These are phyloP conservation scores for Triticum urartu DNA, from an alignment of 176 grass and related monocot species.

Conservation along the genomic window DNA sequence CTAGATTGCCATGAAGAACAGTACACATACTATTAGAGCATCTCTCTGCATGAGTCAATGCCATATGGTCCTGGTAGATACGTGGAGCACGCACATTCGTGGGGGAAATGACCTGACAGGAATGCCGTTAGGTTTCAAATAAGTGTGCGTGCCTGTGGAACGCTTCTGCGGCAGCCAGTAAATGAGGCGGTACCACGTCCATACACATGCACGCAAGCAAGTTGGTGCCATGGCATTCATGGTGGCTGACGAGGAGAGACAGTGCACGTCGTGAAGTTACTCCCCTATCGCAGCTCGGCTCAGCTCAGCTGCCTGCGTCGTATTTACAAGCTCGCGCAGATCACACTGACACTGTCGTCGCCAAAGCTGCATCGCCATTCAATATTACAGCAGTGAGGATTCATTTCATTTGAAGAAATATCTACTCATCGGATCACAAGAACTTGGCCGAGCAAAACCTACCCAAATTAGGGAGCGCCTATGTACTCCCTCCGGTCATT, in stretches of 20 bases:
- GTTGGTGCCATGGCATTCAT: not conserved
- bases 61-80: not conserved
- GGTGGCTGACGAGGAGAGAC: not conserved
- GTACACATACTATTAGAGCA: too few species aligned
- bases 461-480: not conserved
- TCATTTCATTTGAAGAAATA: too few species aligned
- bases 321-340: not conserved
- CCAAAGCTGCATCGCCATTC: not conserved
- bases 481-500: too few species aligned
- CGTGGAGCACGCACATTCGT: not conserved
- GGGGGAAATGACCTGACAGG: not conserved
- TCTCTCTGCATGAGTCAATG: not conserved
- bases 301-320: not conserved
- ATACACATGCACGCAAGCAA: not conserved
- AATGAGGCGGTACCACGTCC: not conserved
- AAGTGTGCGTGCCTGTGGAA: conserved; percentile 1
- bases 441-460: not conserved
- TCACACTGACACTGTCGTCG: not conserved
- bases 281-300: not conserved
- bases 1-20: too few species aligned
- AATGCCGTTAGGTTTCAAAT: not conserved
- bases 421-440: not conserved
- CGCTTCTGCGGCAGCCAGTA: not conserved
- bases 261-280: not conserved
- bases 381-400: not conserved